Percentiles rank a stretch among this genome's conserved stretches.
phyloP scores from a whole-genome alignment of 139 green algal species.

The Coccomyxa sp. region DNA sequence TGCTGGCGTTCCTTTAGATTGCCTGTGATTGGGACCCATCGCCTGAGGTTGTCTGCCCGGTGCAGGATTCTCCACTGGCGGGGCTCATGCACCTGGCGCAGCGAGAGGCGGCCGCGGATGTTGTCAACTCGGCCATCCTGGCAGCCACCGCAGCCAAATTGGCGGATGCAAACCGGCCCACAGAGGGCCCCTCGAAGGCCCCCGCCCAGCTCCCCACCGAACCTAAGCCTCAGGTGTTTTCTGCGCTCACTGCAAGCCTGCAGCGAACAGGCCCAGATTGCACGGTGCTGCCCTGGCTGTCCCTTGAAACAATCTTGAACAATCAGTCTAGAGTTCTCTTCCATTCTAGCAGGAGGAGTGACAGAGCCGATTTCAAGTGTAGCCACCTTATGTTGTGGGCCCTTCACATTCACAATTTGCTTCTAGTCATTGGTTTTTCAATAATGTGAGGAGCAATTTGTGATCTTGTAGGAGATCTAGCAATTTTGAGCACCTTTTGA shows the following conservation, averaged over 20 bases:
- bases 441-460: not conserved
- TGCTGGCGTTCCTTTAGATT: not conserved
- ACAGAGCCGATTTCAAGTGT: not conserved
- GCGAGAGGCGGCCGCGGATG: conserved; percentile 67
- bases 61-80: conserved; percentile 43
- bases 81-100: conserved; percentile 50
- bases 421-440: not conserved
- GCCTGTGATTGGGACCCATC: not conserved
- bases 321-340: not conserved
- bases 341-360: not conserved
- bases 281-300: not conserved
- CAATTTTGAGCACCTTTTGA: not conserved
- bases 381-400: not conserved
- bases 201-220: not conserved
- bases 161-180: not conserved
- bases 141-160: not conserved
- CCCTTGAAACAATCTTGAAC: not conserved
- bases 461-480: not conserved
- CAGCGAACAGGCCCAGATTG: not conserved
- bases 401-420: not conserved
- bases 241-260: not conserved
- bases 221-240: not conserved
- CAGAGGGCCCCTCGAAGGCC: not conserved
- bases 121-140: conserved; percentile 68
- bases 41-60: not conserved